Conservation (phyloP, 139 green algal genomes). For the Closterium sp. region DNA sequence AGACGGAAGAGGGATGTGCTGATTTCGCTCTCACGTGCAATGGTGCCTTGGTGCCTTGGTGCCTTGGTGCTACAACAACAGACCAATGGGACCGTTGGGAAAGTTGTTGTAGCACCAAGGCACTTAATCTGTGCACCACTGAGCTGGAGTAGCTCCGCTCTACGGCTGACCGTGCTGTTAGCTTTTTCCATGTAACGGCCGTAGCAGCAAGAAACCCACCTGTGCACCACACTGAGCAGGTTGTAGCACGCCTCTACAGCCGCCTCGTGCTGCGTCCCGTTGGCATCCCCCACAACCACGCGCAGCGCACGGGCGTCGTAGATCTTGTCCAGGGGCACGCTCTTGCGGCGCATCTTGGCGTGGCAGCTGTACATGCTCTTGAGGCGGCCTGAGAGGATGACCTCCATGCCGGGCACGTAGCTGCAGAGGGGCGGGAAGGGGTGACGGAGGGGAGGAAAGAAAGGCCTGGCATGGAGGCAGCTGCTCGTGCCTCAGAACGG, state of each 20-base stretch:
- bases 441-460: not conserved
- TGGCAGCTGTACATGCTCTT: slow-evolving; percentile 85
- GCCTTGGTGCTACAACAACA: too few species aligned
- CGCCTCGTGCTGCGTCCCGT: slow-evolving; percentile 47
- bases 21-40: too few species aligned
- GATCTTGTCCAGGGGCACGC: slow-evolving; percentile 70
- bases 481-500: slow-evolving; percentile 60
- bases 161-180: too few species aligned
- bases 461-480: too few species aligned
- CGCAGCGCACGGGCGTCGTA: slow-evolving; percentile 86
- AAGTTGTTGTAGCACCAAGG: too few species aligned
- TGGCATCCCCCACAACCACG: slow-evolving; percentile 82
- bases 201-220: slow-evolving; percentile 10
- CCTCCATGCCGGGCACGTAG: slow-evolving; percentile 65
- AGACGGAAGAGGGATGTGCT: too few species aligned
- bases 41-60: too few species aligned
- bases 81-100: too few species aligned
- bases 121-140: too few species aligned
- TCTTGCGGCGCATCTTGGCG: slow-evolving; percentile 84
- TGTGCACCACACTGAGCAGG: slow-evolving; percentile 74
- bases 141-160: too few species aligned
- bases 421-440: slow-evolving; percentile 56
- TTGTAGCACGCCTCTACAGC: slow-evolving; percentile 79
- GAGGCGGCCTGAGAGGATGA: slow-evolving; percentile 74
- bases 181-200: too few species aligned